Base-by-base conservation (phyloP, 2,329 filamentous ascomycete species). In the Sarocladium brachiariae region DNA sequence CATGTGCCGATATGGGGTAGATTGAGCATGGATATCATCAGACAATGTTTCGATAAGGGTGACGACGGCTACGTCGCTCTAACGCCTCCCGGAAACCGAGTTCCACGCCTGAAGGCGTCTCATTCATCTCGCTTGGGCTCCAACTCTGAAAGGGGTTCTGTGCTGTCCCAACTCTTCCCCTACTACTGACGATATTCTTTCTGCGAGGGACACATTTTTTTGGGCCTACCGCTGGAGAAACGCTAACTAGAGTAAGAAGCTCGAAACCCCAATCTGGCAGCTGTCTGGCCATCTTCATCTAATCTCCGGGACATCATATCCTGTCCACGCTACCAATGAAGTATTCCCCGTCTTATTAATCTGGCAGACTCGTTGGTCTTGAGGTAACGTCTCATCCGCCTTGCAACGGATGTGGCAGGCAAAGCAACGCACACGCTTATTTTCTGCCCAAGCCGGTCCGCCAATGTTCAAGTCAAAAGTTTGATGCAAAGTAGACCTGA, bases 191-290 rank as follows among this genome's bases (percentile, higher is more conserved):
- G 35, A 39, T 39, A 7, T 9, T 39, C 11, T 39, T 43, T 11
- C 39, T 23, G 11, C 16, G 7, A 21, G 14, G 21, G 23, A 27
- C n/a, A n/a, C 4, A 23, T n/a, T n/a, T 7, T 10, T 25, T 43
- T 7, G 21, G 11, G 4, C 25, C 39, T 23, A 27, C 8, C 7
- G 27, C 39, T 27, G 21, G 39, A 10, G 21, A 43, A 27, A 43
- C 39, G 39, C 39, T 43, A 43, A 43, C 39, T 43, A 19, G 39
- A 43, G 39, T 43, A 43, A 43, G 39, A 43, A 43, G 39, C 39
- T 43, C 39, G 14, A 7, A 43, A 25, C 39, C 37, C 39, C 39
- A 43, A 43, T 43, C 7, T 27, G 39, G 39, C 39, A 43, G 39
- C 39, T 43, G 39, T 43, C n/a, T 43, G 21, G 8, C 21, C 21